Evolutionary conservation across 2,329 filamentous ascomycete species (phyloP).

Genomic region (Arthrobotrys sphaeroides): DNA sequence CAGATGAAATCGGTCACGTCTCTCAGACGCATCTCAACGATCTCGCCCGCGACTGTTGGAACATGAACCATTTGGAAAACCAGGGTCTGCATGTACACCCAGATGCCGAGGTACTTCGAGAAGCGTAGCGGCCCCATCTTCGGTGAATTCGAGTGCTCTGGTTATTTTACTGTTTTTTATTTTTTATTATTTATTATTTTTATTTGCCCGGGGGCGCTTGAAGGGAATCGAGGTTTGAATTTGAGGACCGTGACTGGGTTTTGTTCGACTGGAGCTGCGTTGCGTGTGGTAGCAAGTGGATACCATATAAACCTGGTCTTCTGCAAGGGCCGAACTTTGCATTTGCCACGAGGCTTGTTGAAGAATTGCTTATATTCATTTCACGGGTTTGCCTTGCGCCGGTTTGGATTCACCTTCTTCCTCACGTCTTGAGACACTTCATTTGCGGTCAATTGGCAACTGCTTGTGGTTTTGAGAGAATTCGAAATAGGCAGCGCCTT

Average conservation of each 20-base stretch:
- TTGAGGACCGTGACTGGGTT: background rate
- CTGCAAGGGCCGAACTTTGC: constrained; percentile 33
- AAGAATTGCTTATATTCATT: constrained; percentile 17
- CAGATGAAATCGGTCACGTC: constrained; percentile 10
- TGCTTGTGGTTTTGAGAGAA: constrained; percentile 25
- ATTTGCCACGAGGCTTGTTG: constrained; percentile 38
- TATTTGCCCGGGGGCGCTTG: constrained; percentile 3
- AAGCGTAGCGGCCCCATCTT: constrained; percentile 7
- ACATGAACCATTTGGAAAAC: constrained; percentile 13
- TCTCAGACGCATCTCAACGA: constrained; percentile 10
- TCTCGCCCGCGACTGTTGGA: background rate
- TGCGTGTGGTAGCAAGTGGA: constrained; percentile 51
- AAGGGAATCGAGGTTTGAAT: constrained; percentile 1
- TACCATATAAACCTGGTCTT: constrained; percentile 20
- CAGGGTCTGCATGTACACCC: constrained; percentile 6
- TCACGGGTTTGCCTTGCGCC: background rate
- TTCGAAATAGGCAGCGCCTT: constrained; percentile 27
- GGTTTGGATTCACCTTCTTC: background rate
- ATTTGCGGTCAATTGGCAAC: constrained; percentile 22
- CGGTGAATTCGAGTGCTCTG: background rate
- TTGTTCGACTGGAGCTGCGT: constrained; percentile 21
- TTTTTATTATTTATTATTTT: background rate
- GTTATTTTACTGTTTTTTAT: background rate
- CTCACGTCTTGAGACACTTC: constrained; percentile 5
- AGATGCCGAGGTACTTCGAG: constrained; percentile 12